Conservation (phyloP, 345 rosid genomes). For the Jatropha curcas region DNA sequence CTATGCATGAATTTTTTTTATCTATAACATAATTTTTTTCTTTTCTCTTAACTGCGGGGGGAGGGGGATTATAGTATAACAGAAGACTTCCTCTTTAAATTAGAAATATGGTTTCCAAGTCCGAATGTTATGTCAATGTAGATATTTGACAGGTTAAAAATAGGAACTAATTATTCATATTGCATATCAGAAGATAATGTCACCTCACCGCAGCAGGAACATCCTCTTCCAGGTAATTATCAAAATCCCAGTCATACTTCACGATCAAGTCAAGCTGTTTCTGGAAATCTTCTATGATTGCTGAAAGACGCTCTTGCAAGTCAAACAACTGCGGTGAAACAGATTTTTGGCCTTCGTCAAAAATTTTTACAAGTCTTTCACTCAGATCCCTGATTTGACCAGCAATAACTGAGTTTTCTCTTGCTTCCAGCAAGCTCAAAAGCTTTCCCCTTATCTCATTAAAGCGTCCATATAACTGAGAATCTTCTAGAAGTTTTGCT, state of each 20-base stretch:
- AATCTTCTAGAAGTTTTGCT: slow-evolving; percentile 71
- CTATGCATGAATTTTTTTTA: background rate
- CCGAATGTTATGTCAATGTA: background rate
- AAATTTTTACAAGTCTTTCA: slow-evolving; percentile 61
- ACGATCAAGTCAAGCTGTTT: slow-evolving; percentile 88
- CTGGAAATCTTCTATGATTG: slow-evolving; percentile 87
- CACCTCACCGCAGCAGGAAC: slow-evolving; percentile 98
- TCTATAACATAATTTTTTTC: background rate
- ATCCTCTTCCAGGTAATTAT: slow-evolving; percentile 90
- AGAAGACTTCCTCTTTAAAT: background rate
- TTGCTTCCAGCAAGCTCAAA: slow-evolving; percentile 66
- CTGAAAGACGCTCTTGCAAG: slow-evolving; percentile 74
- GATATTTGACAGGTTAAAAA: background rate
- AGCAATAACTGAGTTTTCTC: slow-evolving; percentile 72
- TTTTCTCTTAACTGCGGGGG: background rate
- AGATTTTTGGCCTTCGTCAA: slow-evolving; percentile 81
- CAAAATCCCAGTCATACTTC: slow-evolving; percentile 96
- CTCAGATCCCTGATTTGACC: slow-evolving; percentile 73
- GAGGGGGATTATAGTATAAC: background rate
- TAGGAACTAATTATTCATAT: slow-evolving; percentile 17
- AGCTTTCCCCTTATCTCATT: slow-evolving; percentile 70
- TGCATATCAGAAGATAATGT: slow-evolving; percentile 42
- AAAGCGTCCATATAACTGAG: slow-evolving; percentile 66
- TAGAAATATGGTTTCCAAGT: background rate
- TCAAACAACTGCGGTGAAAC: slow-evolving; percentile 83